These are phyloP conservation scores for Aspergillus avenaceus DNA, from an alignment of 495 filamentous ascomycete genomes.

Conservation along the genomic window DNA sequence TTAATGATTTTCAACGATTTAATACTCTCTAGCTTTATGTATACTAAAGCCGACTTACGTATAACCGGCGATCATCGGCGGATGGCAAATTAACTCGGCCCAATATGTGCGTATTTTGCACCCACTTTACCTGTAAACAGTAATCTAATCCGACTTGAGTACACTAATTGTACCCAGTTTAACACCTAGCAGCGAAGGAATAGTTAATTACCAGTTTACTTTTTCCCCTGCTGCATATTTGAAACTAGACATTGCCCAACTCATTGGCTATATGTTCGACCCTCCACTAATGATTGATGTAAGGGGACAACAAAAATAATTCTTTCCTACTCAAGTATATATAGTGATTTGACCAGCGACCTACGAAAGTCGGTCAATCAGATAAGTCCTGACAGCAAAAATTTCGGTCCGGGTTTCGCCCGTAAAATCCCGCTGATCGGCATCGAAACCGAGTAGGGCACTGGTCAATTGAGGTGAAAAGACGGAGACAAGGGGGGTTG, in stretches of 20 bases:
- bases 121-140: not conserved
- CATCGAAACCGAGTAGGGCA: not conserved
- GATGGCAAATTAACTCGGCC: not conserved
- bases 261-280: not conserved
- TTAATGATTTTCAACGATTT: too few relatives aligned
- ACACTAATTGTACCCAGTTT: too few relatives aligned
- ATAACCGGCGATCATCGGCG: not conserved
- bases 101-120: not conserved
- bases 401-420: slow-evolving; percentile 4
- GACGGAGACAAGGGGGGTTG: not conserved
- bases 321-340: not conserved
- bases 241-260: not conserved
- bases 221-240: not conserved
- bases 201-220: too few relatives aligned
- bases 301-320: not conserved
- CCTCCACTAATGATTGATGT: not conserved
- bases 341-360: not conserved
- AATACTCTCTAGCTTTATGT: too few relatives aligned
- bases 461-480: not conserved
- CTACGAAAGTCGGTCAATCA: slow-evolving; percentile 3
- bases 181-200: too few relatives aligned
- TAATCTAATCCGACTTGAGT: not conserved
- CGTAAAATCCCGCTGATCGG: slow-evolving; percentile 7
- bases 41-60: too few relatives aligned
- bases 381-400: not conserved